Evolutionary conservation across 495 filamentous ascomycete species (phyloP).

Genomic region (Gamarada debralockiae): DNA sequence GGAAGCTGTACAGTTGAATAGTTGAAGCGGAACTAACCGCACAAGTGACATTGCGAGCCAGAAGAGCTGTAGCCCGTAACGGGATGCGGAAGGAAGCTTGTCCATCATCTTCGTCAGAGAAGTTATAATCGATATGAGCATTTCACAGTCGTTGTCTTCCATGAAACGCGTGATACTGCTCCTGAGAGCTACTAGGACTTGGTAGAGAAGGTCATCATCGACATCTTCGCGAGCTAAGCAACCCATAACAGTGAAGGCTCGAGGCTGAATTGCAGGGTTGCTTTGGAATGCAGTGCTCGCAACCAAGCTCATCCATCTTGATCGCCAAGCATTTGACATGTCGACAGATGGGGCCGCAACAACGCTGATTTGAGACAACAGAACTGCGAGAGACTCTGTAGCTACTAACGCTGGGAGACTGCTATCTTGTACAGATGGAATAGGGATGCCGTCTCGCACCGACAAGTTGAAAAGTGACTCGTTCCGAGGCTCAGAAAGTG

Average conservation of each 20-base stretch:
- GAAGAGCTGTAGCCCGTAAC: conserved; percentile 64
- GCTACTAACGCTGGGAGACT: conserved; percentile 39
- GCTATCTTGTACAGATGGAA: conserved; percentile 43
- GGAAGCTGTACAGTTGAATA: conserved; percentile 59
- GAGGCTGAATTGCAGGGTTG: conserved; percentile 63
- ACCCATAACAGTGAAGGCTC: conserved; percentile 66
- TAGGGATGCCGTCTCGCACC: conserved; percentile 38
- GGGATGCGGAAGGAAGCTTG: conserved; percentile 57
- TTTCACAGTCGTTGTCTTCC: conserved; percentile 56
- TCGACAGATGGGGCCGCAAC: conserved; percentile 59
- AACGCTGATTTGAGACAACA: conserved; percentile 57
- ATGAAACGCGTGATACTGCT: conserved; percentile 55
- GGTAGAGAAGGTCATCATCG: conserved; percentile 64
- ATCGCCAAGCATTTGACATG: conserved; percentile 64
- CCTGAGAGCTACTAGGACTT: conserved; percentile 60
- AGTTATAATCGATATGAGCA: conserved; percentile 62
- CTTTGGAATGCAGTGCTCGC: conserved; percentile 68
- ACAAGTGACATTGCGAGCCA: conserved; percentile 65
- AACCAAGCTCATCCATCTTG: conserved; percentile 66
- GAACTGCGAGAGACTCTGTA: conserved; percentile 48
- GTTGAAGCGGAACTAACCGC: conserved; percentile 50
- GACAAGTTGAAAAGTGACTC: conserved; percentile 34
- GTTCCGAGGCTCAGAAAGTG: conserved; percentile 50
- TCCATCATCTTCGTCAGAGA: conserved; percentile 65
- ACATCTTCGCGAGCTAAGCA: conserved; percentile 64